phyloP scores from a whole-genome alignment of 148 eudicot species.

The Rhododendron vialii region DNA sequence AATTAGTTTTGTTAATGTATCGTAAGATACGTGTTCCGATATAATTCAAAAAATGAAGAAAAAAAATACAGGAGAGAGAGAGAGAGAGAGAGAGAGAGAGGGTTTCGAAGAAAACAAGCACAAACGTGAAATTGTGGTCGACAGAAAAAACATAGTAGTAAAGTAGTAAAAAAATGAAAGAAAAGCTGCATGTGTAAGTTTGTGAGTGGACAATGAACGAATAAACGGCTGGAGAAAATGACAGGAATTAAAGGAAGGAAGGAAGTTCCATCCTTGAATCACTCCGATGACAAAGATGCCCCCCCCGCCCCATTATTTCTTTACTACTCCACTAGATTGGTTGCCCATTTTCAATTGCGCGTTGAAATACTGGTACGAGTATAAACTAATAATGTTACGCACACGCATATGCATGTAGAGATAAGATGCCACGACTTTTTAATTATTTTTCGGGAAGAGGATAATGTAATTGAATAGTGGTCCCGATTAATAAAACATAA shows the following conservation, averaged over 20 bases:
- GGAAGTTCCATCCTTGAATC: not conserved
- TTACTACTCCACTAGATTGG: not conserved
- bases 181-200: not conserved
- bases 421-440: too few relatives aligned
- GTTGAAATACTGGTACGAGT: not conserved
- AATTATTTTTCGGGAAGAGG: too few relatives aligned
- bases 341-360: not conserved
- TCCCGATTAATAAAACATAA: too few relatives aligned
- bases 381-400: too few relatives aligned
- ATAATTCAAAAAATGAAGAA: too few relatives aligned
- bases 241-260: not conserved
- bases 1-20: too few relatives aligned
- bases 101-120: too few relatives aligned
- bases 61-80: too few relatives aligned
- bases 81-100: not conserved
- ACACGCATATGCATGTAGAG: too few relatives aligned
- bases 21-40: too few relatives aligned
- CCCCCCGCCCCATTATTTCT: not conserved
- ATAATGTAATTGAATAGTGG: too few relatives aligned
- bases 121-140: not conserved
- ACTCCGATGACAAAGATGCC: conserved; percentile 18
- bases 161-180: not conserved
- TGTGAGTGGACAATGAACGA: conserved; percentile 3
- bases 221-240: conserved; percentile 10
- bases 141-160: not conserved